Evolutionary conservation across 805 yeast genomes (phyloP).

Genomic region (Starmerella apis): DNA sequence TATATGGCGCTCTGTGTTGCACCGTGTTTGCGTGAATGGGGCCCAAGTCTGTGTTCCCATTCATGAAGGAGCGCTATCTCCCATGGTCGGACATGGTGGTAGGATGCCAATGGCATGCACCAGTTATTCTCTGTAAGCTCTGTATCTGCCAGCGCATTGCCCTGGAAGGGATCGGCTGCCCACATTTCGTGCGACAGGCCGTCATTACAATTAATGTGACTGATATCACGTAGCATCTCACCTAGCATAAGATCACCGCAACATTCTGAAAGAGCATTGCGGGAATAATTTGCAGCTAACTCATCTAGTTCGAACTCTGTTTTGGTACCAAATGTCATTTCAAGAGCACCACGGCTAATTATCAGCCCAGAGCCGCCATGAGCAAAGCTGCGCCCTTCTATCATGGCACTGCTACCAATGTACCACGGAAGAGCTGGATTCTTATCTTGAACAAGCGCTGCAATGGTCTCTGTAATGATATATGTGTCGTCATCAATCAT

Average conservation of each 20-base stretch:
- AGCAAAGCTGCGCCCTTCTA: conserved; percentile 27
- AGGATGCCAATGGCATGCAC: conserved; percentile 12
- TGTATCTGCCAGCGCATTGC: conserved; percentile 8
- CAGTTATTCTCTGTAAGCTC: conserved; percentile 4
- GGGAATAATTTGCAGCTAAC: conserved; percentile 22
- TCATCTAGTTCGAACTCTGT: conserved; percentile 11
- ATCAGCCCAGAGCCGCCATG: conserved; percentile 35
- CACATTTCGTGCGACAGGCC: conserved; percentile 3
- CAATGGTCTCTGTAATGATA: conserved; percentile 28
- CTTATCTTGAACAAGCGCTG: conserved; percentile 20
- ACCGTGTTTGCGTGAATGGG: background rate
- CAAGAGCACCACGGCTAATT: conserved; percentile 29
- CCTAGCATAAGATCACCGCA: conserved; percentile 33
- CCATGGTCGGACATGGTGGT: conserved; percentile 11
- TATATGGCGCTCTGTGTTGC: conserved; percentile 9
- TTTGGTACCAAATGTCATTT: conserved; percentile 18
- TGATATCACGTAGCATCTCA: conserved; percentile 21
- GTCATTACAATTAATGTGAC: conserved; percentile 13
- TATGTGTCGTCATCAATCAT: conserved; percentile 33
- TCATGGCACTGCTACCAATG: conserved; percentile 5
- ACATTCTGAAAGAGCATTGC: conserved; percentile 24
- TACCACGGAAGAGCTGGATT: conserved; percentile 24
- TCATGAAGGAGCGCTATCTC: conserved; percentile 13
- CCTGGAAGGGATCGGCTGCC: background rate
- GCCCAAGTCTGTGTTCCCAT: conserved; percentile 2